A percentile compares a stretch with the other conserved stretches of the same genome.
These are phyloP conservation scores for Antitrichia curtipendula DNA, from an alignment of 225 moss, liverwort and hornwort species.

Conservation along the genomic window DNA sequence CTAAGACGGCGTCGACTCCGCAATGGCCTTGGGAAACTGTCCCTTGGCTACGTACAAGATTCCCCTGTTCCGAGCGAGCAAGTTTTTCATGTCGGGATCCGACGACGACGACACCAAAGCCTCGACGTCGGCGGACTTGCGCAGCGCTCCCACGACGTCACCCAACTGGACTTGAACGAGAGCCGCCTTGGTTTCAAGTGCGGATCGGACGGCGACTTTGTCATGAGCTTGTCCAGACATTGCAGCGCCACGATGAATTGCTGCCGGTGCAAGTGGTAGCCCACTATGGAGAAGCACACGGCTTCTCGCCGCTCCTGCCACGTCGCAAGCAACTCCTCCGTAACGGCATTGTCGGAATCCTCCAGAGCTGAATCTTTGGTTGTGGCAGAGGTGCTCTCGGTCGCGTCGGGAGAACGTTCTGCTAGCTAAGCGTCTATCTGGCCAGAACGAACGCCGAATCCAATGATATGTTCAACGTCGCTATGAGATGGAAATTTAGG, in stretches of 20 bases:
- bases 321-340: conserved; percentile 39
- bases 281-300: conserved; percentile 60
- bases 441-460: conserved; percentile 3
- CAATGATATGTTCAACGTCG: background rate
- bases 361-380: conserved; percentile 29
- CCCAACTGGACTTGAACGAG: conserved; percentile 85
- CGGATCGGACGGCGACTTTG: conserved; percentile 48
- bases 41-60: conserved; percentile 64
- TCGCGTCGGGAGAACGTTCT: conserved; percentile 2
- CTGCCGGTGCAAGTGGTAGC: conserved; percentile 76
- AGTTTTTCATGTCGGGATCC: conserved; percentile 19
- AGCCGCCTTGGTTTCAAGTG: conserved; percentile 56
- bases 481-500: background rate
- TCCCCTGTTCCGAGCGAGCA: conserved; percentile 62
- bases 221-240: conserved; percentile 51
- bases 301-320: conserved; percentile 69
- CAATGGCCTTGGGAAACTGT: conserved; percentile 59
- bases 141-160: conserved; percentile 75
- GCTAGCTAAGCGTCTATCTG: conserved; percentile 72
- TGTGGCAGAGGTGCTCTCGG: conserved; percentile 4
- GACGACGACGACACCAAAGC: conserved; percentile 30
- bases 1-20: conserved; percentile 66
- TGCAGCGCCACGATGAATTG: conserved; percentile 65
- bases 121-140: conserved; percentile 66
- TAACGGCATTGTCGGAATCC: conserved; percentile 4